phyloP scores from a whole-genome alignment of 2,329 filamentous ascomycete genomes.

The Xylariaceae sp. region DNA sequence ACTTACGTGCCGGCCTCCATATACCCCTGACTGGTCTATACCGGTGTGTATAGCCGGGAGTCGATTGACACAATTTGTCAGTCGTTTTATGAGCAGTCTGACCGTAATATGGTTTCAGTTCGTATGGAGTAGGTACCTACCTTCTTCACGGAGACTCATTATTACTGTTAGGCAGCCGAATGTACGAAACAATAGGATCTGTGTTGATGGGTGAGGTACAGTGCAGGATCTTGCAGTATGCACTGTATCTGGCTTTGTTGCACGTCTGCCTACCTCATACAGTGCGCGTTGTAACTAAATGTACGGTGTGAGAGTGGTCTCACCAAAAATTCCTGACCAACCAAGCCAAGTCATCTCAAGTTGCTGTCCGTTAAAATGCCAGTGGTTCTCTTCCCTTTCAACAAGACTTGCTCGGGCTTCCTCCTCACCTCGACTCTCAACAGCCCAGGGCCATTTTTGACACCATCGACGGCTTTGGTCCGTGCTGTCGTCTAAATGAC shows the following conservation, averaged over 20 bases:
- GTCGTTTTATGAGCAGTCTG: too few species aligned
- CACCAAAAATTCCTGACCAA: neutral
- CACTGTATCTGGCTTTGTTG: too few species aligned
- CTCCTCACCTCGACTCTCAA: constrained; percentile 1
- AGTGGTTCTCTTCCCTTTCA: neutral
- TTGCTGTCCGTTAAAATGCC: neutral
- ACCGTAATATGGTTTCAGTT: too few species aligned
- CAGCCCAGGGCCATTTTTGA: constrained; percentile 20
- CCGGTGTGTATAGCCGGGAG: too few species aligned
- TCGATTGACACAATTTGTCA: too few species aligned
- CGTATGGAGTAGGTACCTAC: too few species aligned
- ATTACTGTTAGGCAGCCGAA: too few species aligned
- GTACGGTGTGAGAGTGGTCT: neutral
- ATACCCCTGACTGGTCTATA: neutral
- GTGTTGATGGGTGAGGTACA: too few species aligned
- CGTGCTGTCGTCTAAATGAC: constrained; percentile 45
- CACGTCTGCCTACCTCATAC: neutral
- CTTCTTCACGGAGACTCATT: too few species aligned
- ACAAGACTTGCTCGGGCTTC: neutral
- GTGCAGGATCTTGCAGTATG: too few species aligned
- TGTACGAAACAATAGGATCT: too few species aligned
- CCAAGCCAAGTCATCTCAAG: neutral
- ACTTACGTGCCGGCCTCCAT: neutral
- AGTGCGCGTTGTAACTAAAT: neutral
- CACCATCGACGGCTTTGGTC: constrained; percentile 27